Conservation (phyloP, 1,284 basidiomycete species). For the Rhodotorula sp. region DNA sequence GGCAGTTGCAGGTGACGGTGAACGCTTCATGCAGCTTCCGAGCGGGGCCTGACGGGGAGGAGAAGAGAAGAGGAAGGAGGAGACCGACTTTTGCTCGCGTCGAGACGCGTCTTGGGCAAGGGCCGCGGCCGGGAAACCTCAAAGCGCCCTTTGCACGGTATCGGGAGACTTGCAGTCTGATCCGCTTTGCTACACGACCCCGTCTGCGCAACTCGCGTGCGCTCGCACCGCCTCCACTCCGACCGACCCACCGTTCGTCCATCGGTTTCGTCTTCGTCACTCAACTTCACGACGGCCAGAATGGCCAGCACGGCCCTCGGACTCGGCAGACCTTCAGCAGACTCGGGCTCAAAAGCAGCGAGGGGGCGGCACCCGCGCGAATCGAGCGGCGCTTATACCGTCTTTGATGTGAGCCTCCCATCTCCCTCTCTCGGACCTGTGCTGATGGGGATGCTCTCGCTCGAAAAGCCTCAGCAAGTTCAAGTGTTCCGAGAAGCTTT, state of each 20-base stretch:
- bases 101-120: background rate
- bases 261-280: too few relatives aligned
- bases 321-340: slow-evolving; percentile 21
- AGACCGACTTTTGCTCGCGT: too few relatives aligned
- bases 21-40: slow-evolving; percentile 12
- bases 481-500: slow-evolving; percentile 52
- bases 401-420: slow-evolving; percentile 16
- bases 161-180: too few relatives aligned
- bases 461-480: slow-evolving; percentile 46
- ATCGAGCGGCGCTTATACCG: slow-evolving; percentile 14
- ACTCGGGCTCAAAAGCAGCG: background rate
- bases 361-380: slow-evolving; percentile 12
- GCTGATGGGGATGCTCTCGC: background rate
- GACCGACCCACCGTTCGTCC: too few relatives aligned
- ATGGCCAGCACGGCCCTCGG: slow-evolving; percentile 10
- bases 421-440: too few relatives aligned
- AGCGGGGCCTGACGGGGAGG: too few relatives aligned
- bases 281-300: background rate
- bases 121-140: background rate
- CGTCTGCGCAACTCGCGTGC: too few relatives aligned
- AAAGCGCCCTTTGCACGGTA: too few relatives aligned
- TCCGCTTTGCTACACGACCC: too few relatives aligned
- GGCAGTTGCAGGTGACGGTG: background rate
- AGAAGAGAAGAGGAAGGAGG: too few relatives aligned
- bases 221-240: too few relatives aligned